A percentile compares a stretch with the other conserved stretches of the same genome.
phyloP scores from a whole-genome alignment of 192 early-diverging fungal genomes.

The Fimicolochytrium jonesii region DNA sequence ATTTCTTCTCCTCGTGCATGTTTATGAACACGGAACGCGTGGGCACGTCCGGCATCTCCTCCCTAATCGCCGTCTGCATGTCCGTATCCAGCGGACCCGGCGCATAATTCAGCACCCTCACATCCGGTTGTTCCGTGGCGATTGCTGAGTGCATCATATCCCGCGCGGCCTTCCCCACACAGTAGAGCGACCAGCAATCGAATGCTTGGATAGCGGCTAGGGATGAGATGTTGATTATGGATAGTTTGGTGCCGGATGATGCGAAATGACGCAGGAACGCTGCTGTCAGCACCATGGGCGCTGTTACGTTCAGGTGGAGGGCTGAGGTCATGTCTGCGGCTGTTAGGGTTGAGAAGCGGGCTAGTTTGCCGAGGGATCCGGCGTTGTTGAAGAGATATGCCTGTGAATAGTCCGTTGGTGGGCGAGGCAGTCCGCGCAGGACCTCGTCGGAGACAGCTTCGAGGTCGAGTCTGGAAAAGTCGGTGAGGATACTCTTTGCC shows the following conservation, averaged over 20 bases:
- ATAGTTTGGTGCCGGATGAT: not conserved
- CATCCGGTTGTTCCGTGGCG: conserved; percentile 60
- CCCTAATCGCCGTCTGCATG: conserved; percentile 74
- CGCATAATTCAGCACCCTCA: conserved; percentile 76
- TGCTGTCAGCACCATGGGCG: conserved; percentile 31
- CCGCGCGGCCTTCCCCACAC: conserved; percentile 75
- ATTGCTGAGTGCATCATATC: conserved; percentile 68
- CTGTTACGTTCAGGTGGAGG: conserved; percentile 29
- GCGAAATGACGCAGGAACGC: conserved; percentile 27
- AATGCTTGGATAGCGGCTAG: conserved; percentile 62
- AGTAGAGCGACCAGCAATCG: conserved; percentile 78
- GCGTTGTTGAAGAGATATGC: conserved; percentile 69
- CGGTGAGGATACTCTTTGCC: conserved; percentile 7
- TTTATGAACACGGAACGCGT: conserved; percentile 57
- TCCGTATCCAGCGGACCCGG: conserved; percentile 83
- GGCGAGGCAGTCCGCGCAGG: not conserved
- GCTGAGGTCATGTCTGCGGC: conserved; percentile 12
- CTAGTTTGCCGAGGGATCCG: conserved; percentile 67
- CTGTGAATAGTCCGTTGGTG: not conserved
- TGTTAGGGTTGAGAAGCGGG: conserved; percentile 15
- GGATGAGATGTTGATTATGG: conserved; percentile 76
- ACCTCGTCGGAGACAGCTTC: conserved; percentile 10
- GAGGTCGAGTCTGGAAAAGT: conserved; percentile 14
- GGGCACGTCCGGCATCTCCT: conserved; percentile 48
- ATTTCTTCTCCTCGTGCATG: conserved; percentile 60